Evolutionary conservation across 345 rosid genomes (phyloP).

Genomic region (Eucalyptus microcorys): DNA sequence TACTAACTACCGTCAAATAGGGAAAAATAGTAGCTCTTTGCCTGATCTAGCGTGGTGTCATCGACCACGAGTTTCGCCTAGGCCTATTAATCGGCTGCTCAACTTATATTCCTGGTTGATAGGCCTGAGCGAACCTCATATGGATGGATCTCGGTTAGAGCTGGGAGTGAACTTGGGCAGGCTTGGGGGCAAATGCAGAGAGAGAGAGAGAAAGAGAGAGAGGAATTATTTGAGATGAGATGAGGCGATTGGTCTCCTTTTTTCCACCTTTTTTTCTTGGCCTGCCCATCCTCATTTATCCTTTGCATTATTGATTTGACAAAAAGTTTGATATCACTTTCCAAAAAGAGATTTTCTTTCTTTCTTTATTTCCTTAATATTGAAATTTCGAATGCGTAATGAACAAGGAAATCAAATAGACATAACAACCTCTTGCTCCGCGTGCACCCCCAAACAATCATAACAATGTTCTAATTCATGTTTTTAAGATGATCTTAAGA

Average conservation of each 20-base stretch:
- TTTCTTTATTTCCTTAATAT: not conserved
- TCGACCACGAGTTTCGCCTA: too few species aligned
- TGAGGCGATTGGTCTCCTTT: not conserved
- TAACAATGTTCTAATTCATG: not conserved
- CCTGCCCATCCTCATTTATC: not conserved
- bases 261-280: not conserved
- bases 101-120: too few species aligned
- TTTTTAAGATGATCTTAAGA: not conserved
- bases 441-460: not conserved
- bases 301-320: not conserved
- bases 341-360: not conserved
- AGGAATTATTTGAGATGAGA: not conserved
- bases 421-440: not conserved
- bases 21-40: too few species aligned
- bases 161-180: not conserved
- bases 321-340: not conserved
- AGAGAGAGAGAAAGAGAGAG: not conserved
- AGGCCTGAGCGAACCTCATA: not conserved
- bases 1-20: rapidly evolving
- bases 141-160: not conserved
- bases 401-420: not conserved
- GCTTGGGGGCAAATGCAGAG: not conserved
- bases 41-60: too few species aligned
- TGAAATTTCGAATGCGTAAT: not conserved
- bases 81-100: too few species aligned